phyloP scores from a whole-genome alignment of 2,329 filamentous ascomycete species.

The Nectriaceae sp. region DNA sequence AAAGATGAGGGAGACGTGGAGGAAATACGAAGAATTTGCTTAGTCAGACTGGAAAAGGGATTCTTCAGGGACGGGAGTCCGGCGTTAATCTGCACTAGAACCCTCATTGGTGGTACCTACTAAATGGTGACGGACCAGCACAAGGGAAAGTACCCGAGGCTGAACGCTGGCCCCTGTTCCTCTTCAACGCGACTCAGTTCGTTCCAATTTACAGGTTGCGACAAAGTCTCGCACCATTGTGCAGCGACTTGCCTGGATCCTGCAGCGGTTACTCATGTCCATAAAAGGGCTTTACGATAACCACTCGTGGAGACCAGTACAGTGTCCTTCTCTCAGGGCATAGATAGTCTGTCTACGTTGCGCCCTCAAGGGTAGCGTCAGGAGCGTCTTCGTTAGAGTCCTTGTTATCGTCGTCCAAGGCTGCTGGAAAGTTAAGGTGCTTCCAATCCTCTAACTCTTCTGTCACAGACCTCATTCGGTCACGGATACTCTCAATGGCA shows the following conservation, averaged over 20 bases:
- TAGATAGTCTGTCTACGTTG: slow-evolving; percentile 1
- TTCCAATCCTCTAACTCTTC: slow-evolving; percentile 97
- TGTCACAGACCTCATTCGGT: slow-evolving; percentile 84
- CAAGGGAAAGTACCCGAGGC: no score
- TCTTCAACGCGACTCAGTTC: no score
- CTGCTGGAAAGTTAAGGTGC: slow-evolving; percentile 68
- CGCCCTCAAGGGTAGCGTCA: slow-evolving; percentile 15
- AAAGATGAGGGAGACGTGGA: slow-evolving; percentile 15
- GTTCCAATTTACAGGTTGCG: no score
- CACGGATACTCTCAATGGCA: slow-evolving; percentile 92
- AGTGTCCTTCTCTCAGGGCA: no score
- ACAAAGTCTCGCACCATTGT: no score
- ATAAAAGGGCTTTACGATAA: no score
- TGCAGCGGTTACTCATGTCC: no score
- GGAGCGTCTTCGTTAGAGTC: slow-evolving; percentile 11
- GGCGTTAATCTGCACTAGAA: background rate
- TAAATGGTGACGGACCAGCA: no score
- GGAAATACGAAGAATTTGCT: slow-evolving; percentile 9
- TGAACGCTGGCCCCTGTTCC: no score
- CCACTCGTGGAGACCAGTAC: no score
- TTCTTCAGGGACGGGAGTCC: background rate
- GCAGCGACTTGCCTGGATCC: no score
- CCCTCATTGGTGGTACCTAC: no score
- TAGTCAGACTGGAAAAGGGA: slow-evolving; percentile 6
- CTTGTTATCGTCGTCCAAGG: slow-evolving; percentile 25